Percentiles rank a stretch among this genome's conserved stretches.
Evolutionary conservation across 2,329 filamentous ascomycete genomes (phyloP).

Genomic region (Penicillium occitanis): DNA sequence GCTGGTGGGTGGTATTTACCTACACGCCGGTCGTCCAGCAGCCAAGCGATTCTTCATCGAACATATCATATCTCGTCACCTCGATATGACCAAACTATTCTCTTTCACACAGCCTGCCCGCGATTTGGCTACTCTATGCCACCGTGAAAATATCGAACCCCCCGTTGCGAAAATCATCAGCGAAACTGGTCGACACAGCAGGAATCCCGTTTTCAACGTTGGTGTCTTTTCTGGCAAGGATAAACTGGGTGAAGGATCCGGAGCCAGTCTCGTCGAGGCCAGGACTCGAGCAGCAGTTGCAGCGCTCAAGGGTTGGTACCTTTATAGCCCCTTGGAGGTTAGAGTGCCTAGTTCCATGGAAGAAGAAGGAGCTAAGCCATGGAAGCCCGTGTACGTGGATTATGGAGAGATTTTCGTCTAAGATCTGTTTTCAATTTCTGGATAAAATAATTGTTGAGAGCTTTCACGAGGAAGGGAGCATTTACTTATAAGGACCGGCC

Average conservation of each 20-base stretch:
- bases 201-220: slow-evolving; percentile 87
- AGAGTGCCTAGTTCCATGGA: slow-evolving; percentile 70
- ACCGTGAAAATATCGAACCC: slow-evolving; percentile 81
- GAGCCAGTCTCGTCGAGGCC: slow-evolving; percentile 73
- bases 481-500: slow-evolving; percentile 24
- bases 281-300: slow-evolving; percentile 77
- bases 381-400: slow-evolving; percentile 68
- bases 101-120: slow-evolving; percentile 78
- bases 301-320: slow-evolving; percentile 90
- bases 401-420: slow-evolving; percentile 66
- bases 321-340: slow-evolving; percentile 76
- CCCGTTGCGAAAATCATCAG: slow-evolving; percentile 84
- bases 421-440: slow-evolving; percentile 23
- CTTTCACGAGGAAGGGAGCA: slow-evolving; percentile 29
- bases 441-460: slow-evolving; percentile 24
- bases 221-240: slow-evolving; percentile 90
- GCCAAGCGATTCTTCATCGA: slow-evolving; percentile 78
- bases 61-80: slow-evolving; percentile 77
- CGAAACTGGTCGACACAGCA: slow-evolving; percentile 82
- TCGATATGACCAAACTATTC: slow-evolving; percentile 77
- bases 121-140: slow-evolving; percentile 80
- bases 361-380: slow-evolving; percentile 59
- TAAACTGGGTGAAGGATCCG: slow-evolving; percentile 88
- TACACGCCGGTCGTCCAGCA: slow-evolving; percentile 76
- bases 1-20: slow-evolving; percentile 78